Evolutionary conservation across 108 stramenopile genomes (phyloP).

Genomic region (Nitzschia sp.): DNA sequence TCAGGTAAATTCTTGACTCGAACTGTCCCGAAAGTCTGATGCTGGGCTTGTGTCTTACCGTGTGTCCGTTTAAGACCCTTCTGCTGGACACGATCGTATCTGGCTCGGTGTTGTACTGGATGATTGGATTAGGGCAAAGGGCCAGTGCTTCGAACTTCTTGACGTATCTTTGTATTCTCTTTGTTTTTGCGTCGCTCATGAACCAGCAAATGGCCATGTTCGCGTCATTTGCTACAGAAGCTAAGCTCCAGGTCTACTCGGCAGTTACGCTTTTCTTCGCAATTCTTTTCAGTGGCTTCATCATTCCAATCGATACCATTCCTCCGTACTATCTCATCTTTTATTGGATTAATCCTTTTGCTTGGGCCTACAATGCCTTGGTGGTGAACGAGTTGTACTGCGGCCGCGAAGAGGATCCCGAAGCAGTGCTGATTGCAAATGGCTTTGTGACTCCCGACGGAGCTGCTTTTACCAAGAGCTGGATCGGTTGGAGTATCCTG

Average conservation of each 20-base stretch:
- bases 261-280: conserved; percentile 46
- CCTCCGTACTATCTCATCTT: conserved; percentile 53
- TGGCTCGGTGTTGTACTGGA: conserved; percentile 60
- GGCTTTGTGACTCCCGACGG: conserved; percentile 48
- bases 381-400: conserved; percentile 53
- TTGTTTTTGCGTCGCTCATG: conserved; percentile 42
- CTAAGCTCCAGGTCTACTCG: conserved; percentile 28
- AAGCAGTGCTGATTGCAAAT: conserved; percentile 37
- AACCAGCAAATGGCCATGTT: conserved; percentile 38
- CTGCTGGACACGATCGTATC: conserved; percentile 52
- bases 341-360: conserved; percentile 60
- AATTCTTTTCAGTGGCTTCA: conserved; percentile 59
- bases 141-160: conserved; percentile 24
- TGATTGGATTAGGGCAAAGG: conserved; percentile 50
- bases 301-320: conserved; percentile 47
- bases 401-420: conserved; percentile 31
- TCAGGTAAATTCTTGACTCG: conserved; percentile 14
- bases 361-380: conserved; percentile 59
- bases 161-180: conserved; percentile 33
- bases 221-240: conserved; percentile 33
- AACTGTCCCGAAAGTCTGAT: background rate
- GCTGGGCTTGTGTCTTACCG: no score
- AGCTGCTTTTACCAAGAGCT: conserved; percentile 34
- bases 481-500: conserved; percentile 58
- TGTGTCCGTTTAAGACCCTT: conserved; percentile 13